These are phyloP conservation scores for Neurospora sp. DNA, from an alignment of 2,329 filamentous ascomycete species.

Conservation along the genomic window DNA sequence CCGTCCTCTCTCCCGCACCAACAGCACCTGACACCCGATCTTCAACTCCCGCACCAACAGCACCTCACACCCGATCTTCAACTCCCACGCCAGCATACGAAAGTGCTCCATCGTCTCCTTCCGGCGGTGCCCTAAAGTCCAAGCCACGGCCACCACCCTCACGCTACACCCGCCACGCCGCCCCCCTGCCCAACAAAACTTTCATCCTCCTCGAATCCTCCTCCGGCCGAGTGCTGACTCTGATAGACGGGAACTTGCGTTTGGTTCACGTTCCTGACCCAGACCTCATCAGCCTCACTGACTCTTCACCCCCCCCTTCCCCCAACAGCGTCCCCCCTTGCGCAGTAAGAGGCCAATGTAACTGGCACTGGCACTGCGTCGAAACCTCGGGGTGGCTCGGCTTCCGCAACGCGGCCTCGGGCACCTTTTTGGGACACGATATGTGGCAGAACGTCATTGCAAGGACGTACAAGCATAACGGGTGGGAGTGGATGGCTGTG, in stretches of 20 bases:
- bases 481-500: not conserved
- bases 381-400: slow-evolving; percentile 1
- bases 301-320: too few species aligned
- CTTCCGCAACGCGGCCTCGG: slow-evolving; percentile 1
- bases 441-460: not conserved
- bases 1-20: not conserved
- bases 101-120: not conserved
- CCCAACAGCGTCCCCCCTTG: too few species aligned
- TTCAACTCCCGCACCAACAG: not conserved
- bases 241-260: not conserved
- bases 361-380: slow-evolving; percentile 4
- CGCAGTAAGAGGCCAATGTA: not conserved
- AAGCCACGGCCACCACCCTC: not conserved
- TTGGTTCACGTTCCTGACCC: not conserved
- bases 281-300: not conserved
- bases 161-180: not conserved
- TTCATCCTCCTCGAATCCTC: not conserved
- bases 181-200: not conserved
- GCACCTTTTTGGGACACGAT: slow-evolving; percentile 1
- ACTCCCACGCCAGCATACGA: not conserved
- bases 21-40: not conserved
- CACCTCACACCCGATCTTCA: not conserved
- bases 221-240: not conserved
- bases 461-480: not conserved
- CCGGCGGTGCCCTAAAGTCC: not conserved